These are phyloP conservation scores for Ophiocytium majus DNA, from an alignment of 352 stramenopile genomes.

Conservation along the genomic window DNA sequence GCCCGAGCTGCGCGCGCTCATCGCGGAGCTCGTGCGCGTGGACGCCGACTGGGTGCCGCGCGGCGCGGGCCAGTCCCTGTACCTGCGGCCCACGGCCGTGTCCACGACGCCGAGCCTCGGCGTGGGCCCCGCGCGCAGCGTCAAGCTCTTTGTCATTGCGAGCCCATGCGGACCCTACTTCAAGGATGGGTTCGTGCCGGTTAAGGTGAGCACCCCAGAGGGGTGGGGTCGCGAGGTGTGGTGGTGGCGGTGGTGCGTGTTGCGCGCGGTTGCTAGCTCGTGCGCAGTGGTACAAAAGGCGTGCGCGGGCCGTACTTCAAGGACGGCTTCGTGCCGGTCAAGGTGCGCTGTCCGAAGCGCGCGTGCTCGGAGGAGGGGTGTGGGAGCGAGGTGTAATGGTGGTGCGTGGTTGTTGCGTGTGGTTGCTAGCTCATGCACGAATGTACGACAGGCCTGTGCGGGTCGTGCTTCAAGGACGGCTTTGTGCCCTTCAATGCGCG, in stretches of 20 bases:
- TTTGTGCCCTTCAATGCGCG: conserved; percentile 15
- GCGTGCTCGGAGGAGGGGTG: no score
- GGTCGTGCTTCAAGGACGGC: conserved; percentile 94
- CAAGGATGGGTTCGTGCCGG: conserved; percentile 68
- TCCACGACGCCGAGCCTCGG: conserved; percentile 80
- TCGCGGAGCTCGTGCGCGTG: conserved; percentile 24
- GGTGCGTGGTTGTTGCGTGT: no score
- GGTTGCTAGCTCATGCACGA: no score
- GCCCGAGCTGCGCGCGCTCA: conserved; percentile 33
- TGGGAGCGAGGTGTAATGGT: no score
- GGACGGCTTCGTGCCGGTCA: conserved; percentile 63
- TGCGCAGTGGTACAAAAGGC: no score
- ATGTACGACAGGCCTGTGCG: conserved; percentile 79
- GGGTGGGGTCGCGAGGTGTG: background rate
- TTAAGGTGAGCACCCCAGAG: background rate
- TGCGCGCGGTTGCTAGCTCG: conserved; percentile 91
- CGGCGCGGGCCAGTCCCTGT: conserved; percentile 59
- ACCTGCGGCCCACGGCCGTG: conserved; percentile 74
- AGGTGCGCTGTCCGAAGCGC: no score
- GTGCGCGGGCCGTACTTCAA: conserved; percentile 97
- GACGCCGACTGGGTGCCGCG: conserved; percentile 52
- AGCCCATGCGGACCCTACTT: conserved; percentile 97
- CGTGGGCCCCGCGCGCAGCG: conserved; percentile 73
- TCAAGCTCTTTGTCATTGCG: conserved; percentile 92
- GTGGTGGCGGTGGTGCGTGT: no score